Evolutionary conservation across 805 yeast species (phyloP).

Genomic region (Saccharomycopsis guyanensis): DNA sequence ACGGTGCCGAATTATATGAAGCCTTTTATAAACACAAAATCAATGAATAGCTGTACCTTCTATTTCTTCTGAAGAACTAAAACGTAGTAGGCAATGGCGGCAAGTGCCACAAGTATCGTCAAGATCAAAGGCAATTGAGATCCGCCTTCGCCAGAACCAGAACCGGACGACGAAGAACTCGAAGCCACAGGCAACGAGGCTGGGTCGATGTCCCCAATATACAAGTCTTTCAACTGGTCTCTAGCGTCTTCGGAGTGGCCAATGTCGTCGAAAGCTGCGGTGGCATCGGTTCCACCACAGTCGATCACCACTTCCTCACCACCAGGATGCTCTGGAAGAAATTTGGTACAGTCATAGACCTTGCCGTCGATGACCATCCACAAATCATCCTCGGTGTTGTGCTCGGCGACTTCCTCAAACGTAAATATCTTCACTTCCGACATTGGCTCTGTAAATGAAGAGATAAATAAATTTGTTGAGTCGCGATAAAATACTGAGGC

Average conservation of each 20-base stretch:
- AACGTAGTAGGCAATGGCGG: constrained; percentile 36
- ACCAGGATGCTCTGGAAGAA: constrained; percentile 57
- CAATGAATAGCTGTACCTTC: no score
- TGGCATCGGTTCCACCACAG: constrained; percentile 76
- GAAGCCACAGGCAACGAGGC: constrained; percentile 33
- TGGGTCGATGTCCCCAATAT: constrained; percentile 75
- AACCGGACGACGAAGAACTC: constrained; percentile 17
- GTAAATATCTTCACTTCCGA: constrained; percentile 18
- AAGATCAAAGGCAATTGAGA: constrained; percentile 29
- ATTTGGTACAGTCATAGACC: constrained; percentile 64
- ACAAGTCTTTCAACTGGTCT: constrained; percentile 58
- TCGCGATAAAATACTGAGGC: not conserved
- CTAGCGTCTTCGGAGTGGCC: constrained; percentile 98
- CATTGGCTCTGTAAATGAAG: constrained; percentile 2
- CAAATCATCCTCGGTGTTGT: constrained; percentile 65
- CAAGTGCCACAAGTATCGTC: constrained; percentile 33
- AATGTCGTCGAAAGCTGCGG: constrained; percentile 66
- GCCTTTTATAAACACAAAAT: no score
- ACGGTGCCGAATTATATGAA: no score
- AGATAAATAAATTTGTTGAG: not conserved
- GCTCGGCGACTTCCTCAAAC: constrained; percentile 51
- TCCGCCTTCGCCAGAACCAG: constrained; percentile 22
- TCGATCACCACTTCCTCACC: constrained; percentile 78
- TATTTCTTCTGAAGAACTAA: constrained; percentile 10
- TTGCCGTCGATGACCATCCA: constrained; percentile 82